A percentile compares a stretch with the other conserved stretches of the same genome.
Conservation (phyloP, 2,329 filamentous ascomycete genomes). For the Sclerotinia subarctica region DNA sequence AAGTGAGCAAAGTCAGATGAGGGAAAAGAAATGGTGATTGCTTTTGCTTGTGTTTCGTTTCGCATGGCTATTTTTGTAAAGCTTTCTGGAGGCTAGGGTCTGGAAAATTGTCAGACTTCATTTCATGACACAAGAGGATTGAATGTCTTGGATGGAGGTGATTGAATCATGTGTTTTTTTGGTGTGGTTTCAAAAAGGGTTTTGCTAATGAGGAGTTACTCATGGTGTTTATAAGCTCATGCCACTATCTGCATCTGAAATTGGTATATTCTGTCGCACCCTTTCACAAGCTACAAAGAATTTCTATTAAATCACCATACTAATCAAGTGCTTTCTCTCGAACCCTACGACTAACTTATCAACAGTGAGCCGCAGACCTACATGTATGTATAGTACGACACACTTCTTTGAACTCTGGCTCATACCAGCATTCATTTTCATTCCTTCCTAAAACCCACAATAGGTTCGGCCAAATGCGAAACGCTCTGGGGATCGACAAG, state of each 20-base stretch:
- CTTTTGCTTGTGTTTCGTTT: background rate
- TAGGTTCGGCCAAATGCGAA: slow-evolving; percentile 90
- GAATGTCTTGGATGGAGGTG: background rate
- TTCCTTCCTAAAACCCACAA: slow-evolving; percentile 51
- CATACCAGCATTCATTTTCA: background rate
- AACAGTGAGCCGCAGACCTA: slow-evolving; percentile 21
- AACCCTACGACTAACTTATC: background rate
- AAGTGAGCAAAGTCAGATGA: background rate
- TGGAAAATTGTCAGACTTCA: background rate
- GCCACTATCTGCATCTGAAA: no score
- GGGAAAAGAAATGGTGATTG: background rate
- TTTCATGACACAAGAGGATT: background rate
- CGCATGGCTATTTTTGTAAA: background rate
- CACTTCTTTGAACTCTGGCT: background rate
- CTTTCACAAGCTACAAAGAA: no score
- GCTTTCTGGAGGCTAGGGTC: background rate
- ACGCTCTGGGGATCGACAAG: slow-evolving; percentile 68
- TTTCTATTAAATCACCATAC: no score
- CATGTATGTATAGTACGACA: slow-evolving; percentile 5
- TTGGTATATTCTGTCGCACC: no score
- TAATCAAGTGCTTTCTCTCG: no score
- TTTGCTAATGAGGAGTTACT: background rate
- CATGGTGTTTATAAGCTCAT: no score
- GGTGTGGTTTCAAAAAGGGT: no score
- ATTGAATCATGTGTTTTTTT: no score